Evolutionary conservation across 371 early-diverging fungal genomes (phyloP).

Genomic region (Mucor racemosus): DNA sequence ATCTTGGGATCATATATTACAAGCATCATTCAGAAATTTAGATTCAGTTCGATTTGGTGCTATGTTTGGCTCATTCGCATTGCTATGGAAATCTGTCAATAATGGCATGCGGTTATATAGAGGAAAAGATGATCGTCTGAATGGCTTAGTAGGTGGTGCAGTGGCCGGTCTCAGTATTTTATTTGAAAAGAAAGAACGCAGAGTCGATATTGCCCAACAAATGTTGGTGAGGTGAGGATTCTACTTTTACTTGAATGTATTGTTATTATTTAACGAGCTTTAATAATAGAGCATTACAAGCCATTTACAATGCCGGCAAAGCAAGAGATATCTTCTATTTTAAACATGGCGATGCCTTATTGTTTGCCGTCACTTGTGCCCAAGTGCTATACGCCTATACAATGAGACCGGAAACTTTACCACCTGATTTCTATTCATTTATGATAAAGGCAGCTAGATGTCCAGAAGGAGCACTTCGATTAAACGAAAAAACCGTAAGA

Average conservation of each 20-base stretch:
- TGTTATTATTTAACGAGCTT: too few species aligned
- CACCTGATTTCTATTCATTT: conserved; percentile 68
- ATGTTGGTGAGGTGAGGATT: conserved; percentile 53
- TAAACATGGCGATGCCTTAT: conserved; percentile 66
- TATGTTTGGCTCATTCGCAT: conserved; percentile 76
- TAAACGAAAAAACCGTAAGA: conserved; percentile 58
- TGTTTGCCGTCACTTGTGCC: conserved; percentile 63
- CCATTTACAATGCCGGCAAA: conserved; percentile 64
- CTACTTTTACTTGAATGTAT: background rate
- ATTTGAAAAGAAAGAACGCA: conserved; percentile 63
- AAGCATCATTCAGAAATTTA: conserved; percentile 55
- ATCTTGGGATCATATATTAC: conserved; percentile 41
- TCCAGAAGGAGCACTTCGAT: conserved; percentile 51
- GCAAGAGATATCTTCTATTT: conserved; percentile 65
- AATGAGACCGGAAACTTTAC: conserved; percentile 69
- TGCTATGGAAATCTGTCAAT: conserved; percentile 76
- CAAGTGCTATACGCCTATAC: conserved; percentile 72
- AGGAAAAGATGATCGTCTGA: conserved; percentile 63
- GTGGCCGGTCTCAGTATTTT: conserved; percentile 62
- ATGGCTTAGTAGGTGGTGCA: conserved; percentile 64
- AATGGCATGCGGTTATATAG: conserved; percentile 65
- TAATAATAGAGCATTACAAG: conserved; percentile 57
- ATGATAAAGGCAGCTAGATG: conserved; percentile 71
- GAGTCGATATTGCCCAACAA: conserved; percentile 71
- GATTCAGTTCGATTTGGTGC: conserved; percentile 69